phyloP scores from a whole-genome alignment of 441 rosid species.

The Populus hybrid region DNA sequence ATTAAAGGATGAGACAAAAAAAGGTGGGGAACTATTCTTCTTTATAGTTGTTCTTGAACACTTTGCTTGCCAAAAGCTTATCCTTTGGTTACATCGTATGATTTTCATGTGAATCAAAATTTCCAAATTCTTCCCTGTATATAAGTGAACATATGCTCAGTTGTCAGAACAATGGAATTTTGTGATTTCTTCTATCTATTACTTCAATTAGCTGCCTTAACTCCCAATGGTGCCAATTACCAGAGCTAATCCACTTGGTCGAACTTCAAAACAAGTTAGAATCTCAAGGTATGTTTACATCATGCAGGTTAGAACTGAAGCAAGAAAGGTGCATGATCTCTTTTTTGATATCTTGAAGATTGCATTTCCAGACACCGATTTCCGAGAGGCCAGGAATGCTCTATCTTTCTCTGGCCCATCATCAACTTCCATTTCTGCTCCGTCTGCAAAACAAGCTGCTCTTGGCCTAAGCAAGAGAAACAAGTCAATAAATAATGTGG shows the following conservation, averaged over 20 bases:
- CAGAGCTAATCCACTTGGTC: neutral
- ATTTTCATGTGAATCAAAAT: too few species aligned
- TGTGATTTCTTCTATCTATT: neutral
- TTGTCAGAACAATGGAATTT: neutral
- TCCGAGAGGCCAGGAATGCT: constrained; percentile 73
- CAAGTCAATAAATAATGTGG: constrained; percentile 56
- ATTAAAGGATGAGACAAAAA: too few species aligned
- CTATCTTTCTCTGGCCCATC: constrained; percentile 63
- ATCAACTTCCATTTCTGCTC: constrained; percentile 45
- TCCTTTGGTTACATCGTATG: too few species aligned
- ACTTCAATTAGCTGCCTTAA: neutral
- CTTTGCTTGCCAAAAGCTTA: too few species aligned
- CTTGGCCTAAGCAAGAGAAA: constrained; percentile 67
- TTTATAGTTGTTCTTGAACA: too few species aligned
- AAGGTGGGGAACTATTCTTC: too few species aligned
- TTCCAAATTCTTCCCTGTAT: too few species aligned
- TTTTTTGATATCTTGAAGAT: constrained; percentile 94
- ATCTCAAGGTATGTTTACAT: constrained; percentile 18
- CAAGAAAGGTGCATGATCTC: constrained; percentile 93
- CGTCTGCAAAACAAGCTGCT: constrained; percentile 51
- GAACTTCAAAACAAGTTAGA: neutral
- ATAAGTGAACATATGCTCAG: neutral
- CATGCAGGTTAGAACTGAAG: constrained; percentile 91
- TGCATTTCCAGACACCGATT: constrained; percentile 88
- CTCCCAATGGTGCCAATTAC: neutral